A percentile compares a stretch with the other conserved stretches of the same genome.
Evolutionary conservation across 371 early-diverging fungal genomes (phyloP).

Genomic region (Zychaea mexicana): DNA sequence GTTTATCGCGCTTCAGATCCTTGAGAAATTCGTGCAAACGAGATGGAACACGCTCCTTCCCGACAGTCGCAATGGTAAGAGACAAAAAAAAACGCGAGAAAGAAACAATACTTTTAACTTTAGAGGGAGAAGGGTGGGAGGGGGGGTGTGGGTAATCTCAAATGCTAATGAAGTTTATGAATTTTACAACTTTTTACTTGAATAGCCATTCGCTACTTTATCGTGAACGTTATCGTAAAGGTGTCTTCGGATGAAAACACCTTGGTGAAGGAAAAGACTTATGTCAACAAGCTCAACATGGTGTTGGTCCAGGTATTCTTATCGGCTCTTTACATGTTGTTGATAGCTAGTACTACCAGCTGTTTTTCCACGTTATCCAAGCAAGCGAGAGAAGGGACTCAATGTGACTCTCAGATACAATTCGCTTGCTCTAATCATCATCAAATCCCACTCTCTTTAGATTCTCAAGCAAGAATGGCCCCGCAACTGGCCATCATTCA

Average conservation of each 20-base stretch:
- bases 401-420: no score
- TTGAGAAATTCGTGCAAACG: constrained; percentile 97
- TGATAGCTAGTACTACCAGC: no score
- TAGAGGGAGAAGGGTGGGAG: no score
- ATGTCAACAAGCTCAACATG: constrained; percentile 91
- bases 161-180: background rate
- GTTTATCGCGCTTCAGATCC: constrained; percentile 95
- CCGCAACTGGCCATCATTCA: constrained; percentile 98
- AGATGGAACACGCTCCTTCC: constrained; percentile 95
- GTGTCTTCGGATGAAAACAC: constrained; percentile 83
- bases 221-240: constrained; percentile 88
- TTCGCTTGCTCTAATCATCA: no score
- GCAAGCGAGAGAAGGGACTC: no score
- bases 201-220: constrained; percentile 91
- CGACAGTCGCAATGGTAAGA: constrained; percentile 86
- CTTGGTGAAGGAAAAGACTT: constrained; percentile 71
- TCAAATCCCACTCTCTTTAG: constrained; percentile 58
- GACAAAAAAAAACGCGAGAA: background rate
- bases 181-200: background rate
- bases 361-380: no score
- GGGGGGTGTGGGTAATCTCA: no score
- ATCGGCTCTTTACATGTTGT: background rate
- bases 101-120: background rate
- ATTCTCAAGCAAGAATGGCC: constrained; percentile 99
- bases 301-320: constrained; percentile 78